These are phyloP conservation scores for Aspergillus heteromorphus DNA, from an alignment of 495 filamentous ascomycete genomes.

Conservation along the genomic window DNA sequence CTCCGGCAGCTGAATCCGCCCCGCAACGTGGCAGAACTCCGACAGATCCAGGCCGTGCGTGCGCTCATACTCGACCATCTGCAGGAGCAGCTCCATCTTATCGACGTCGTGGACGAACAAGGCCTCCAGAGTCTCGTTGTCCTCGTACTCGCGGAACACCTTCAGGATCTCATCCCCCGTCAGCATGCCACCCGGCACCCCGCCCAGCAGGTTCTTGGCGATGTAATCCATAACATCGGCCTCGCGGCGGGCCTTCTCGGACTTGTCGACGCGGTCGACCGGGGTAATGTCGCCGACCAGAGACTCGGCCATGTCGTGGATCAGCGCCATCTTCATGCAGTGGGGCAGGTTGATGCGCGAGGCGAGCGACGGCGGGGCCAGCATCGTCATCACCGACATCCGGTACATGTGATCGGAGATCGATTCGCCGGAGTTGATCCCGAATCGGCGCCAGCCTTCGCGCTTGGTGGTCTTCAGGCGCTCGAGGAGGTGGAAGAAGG, in stretches of 20 bases:
- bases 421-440: slow-evolving; percentile 68
- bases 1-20: slow-evolving; percentile 67
- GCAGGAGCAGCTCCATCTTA: slow-evolving; percentile 88
- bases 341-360: slow-evolving; percentile 65
- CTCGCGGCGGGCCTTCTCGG: slow-evolving; percentile 84
- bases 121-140: slow-evolving; percentile 72
- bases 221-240: slow-evolving; percentile 86
- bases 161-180: slow-evolving; percentile 63
- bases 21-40: slow-evolving; percentile 76
- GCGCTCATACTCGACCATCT: slow-evolving; percentile 97
- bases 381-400: slow-evolving; percentile 94
- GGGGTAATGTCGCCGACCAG: slow-evolving; percentile 96
- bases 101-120: slow-evolving; percentile 94
- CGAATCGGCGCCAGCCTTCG: slow-evolving; percentile 91
- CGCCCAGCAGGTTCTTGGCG: slow-evolving; percentile 61
- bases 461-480: slow-evolving; percentile 91
- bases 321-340: slow-evolving; percentile 87
- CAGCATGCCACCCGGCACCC: slow-evolving; percentile 58
- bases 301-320: slow-evolving; percentile 96
- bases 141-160: slow-evolving; percentile 93
- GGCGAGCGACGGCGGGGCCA: slow-evolving; percentile 74
- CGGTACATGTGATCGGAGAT: slow-evolving; percentile 99
- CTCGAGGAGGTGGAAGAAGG: slow-evolving; percentile 90
- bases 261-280: slow-evolving; percentile 57
- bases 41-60: slow-evolving; percentile 63